Evolutionary conservation across 495 filamentous ascomycete species (phyloP).

Genomic region (Astrothelium macrocarpum): DNA sequence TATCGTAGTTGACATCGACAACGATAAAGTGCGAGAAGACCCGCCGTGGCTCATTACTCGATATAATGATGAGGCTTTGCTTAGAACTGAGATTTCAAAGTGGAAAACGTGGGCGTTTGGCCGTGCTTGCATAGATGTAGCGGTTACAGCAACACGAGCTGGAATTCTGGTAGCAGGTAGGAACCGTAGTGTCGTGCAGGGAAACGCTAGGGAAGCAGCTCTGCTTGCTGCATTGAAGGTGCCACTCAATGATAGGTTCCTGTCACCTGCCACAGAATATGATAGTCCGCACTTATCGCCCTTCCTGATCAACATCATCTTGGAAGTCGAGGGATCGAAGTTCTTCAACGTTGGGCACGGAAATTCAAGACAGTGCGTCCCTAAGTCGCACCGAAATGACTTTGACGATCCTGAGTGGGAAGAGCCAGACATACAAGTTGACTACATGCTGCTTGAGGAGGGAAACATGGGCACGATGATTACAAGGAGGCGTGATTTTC

Average conservation of each 20-base stretch:
- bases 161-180: neutral
- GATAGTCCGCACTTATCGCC: neutral
- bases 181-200: conserved; percentile 1
- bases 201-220: neutral
- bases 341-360: neutral
- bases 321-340: neutral
- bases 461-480: neutral
- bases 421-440: conserved; percentile 1
- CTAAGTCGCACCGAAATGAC: neutral
- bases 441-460: neutral
- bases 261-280: neutral
- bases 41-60: neutral
- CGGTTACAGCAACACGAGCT: neutral
- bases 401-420: neutral
- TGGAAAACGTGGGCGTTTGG: neutral
- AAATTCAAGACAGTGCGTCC: neutral
- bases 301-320: conserved; percentile 2
- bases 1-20: neutral
- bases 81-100: neutral
- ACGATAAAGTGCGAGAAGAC: neutral
- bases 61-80: neutral
- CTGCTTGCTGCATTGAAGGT: conserved; percentile 4
- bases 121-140: neutral
- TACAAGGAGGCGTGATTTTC: neutral
- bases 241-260: neutral